Evolutionary conservation across 1,139 yeast species (phyloP).

Genomic region (Meyerozyma sp.): DNA sequence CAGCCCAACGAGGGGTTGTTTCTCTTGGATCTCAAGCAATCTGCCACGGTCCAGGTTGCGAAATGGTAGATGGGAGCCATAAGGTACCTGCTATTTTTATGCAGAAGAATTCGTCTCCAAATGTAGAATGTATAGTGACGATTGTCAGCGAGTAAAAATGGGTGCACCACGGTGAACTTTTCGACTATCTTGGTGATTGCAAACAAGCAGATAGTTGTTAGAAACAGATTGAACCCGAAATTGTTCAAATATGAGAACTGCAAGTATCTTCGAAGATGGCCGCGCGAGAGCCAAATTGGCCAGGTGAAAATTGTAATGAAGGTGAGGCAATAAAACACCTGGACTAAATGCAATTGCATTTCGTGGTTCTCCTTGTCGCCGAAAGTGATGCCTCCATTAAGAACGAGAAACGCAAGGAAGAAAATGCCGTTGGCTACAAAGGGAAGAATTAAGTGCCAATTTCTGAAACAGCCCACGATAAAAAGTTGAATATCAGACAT

Average conservation of each 20-base stretch:
- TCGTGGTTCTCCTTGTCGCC: constrained; percentile 87
- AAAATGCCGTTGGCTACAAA: constrained; percentile 44
- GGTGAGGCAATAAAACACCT: constrained; percentile 68
- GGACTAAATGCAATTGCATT: constrained; percentile 68
- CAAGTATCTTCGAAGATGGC: constrained; percentile 32
- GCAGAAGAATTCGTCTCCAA: constrained; percentile 56
- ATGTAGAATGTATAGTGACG: constrained; percentile 89
- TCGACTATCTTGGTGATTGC: constrained; percentile 47
- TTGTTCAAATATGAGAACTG: constrained; percentile 16
- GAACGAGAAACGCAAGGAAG: constrained; percentile 52
- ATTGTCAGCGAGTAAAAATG: constrained; percentile 89
- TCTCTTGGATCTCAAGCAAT: constrained; percentile 12
- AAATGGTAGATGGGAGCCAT: constrained; percentile 73
- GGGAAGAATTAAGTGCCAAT: constrained; percentile 39
- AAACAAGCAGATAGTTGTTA: constrained; percentile 15
- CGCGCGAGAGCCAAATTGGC: constrained; percentile 59
- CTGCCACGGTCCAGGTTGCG: constrained; percentile 44
- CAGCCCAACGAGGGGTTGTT: constrained; percentile 12
- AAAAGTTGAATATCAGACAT: constrained; percentile 8
- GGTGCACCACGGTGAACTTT: constrained; percentile 72
- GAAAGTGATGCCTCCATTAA: constrained; percentile 77
- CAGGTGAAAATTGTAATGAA: constrained; percentile 60
- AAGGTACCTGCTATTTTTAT: constrained; percentile 33
- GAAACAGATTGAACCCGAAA: constrained; percentile 12
- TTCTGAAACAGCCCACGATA: constrained; percentile 15